Evolutionary conservation across 2,329 filamentous ascomycete genomes (phyloP), one percentile per base, ranked within the genome.

Genomic region (Thelonectria olida): DNA sequence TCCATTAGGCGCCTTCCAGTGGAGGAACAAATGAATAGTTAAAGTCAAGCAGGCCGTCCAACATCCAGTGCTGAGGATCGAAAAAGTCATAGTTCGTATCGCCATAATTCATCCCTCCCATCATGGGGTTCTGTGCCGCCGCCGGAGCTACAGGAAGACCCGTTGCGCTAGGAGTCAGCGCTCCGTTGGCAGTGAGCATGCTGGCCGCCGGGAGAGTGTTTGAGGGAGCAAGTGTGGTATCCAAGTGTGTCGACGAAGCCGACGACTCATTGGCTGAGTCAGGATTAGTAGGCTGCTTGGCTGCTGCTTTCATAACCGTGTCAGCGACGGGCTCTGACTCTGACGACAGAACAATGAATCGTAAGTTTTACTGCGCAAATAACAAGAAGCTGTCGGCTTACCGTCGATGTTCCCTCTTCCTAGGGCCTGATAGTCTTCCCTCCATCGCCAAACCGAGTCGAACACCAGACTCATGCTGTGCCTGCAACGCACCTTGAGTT

Each of bases 11-110:
- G 63, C 84, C 81, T 62, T 90, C 86, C 36, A 88, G 75, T 1
- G 83, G 81, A 58, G 80, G 78, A 36, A 84, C 81, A 70, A 86
- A 90, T 10, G 82, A 84, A 73, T 90, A 93, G 65, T 92, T 92
- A 73, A 95, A 91, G 73, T 94, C 91, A 62, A 96, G 83, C 31
- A 95, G 82, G 13, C 92, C 92, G 75, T 97, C 94, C 62, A 97
- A 81, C 82, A 97, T 93, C 94, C 94, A 97, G 75, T 95, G 92
- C 71, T 97, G 84, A 1, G 94, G 92, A 77, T 97, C 93, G 73
- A 97, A 97, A 63, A 96, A 92, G 75, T 97, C 92, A 75, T 93
- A 93, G 69, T 88, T 90, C 9, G 87, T 86, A 56, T 91, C 85
- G 66, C 86, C 84, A 64, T 92, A 90, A 67, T 84, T 83, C 64